Evolutionary conservation across 495 filamentous ascomycete genomes (phyloP), one percentile per base, ranked within the genome.

Genomic region (Penicillium coffeae): DNA sequence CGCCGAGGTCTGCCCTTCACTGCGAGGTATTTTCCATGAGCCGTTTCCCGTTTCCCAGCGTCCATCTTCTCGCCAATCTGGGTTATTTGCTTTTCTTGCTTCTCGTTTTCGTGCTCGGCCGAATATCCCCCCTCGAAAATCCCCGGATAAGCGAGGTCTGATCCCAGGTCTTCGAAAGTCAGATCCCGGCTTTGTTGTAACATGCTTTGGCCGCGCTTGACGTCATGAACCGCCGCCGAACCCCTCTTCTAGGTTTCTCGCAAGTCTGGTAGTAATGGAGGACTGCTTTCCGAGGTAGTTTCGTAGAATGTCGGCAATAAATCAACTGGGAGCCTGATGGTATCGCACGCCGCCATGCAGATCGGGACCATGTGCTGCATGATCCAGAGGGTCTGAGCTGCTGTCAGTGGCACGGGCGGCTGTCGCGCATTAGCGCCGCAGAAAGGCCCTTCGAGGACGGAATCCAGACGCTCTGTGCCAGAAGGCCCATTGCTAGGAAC

Each of bases 141-240:
- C 30, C 42, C 40, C 19, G 32, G 50, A 21, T 30, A 30, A 21
- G 36, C 42, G 46, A 51, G 59, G 56, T 59, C 59, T 57, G 59
- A 63, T 57, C 56, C 53, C 39, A 27, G 21, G 32, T 48, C 42
- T 20, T 38, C 19, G 22, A 33, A 43, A 45, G 39, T 44, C 21
- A 38, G 42, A 45, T 42, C 34, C 15, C 32, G 21, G 9, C 44
- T 37, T 16, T 42, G 20, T 40, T 48, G 48, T 41, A 21, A 21
- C 38, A 40, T 51, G n/a, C 40, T 20, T 43, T 43, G 38, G 47
- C 38, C 41, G 21, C 42, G 42, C 36, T 49, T 54, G 51, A 54
- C 51, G 51, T 54, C 51, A 54, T 40, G 45, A 48, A 19, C 35
- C 41, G 25, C 10, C 4, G 25, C 4, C 10, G 25, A 30, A 4